These are phyloP conservation scores for Lactarius psammicola DNA, from an alignment of 768 basidiomycete species.

Conservation along the genomic window DNA sequence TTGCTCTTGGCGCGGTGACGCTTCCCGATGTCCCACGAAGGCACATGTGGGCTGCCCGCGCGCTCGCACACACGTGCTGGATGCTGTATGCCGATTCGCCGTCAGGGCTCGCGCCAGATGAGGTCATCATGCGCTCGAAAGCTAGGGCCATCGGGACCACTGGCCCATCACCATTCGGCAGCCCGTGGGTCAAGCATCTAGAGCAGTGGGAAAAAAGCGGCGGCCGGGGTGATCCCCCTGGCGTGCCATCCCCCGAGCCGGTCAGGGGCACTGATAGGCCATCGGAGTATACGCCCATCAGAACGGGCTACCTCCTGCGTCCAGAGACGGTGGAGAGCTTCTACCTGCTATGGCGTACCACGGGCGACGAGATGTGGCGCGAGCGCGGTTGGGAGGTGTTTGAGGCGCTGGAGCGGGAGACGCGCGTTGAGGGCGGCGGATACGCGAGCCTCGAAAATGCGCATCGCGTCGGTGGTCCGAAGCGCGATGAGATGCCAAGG, in stretches of 20 bases:
- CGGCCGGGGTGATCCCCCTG: conserved; percentile 17
- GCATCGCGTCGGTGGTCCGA: conserved; percentile 38
- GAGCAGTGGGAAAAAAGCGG: conserved; percentile 28
- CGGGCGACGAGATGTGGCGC: conserved; percentile 67
- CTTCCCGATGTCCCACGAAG: conserved; percentile 56
- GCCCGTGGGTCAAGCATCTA: conserved; percentile 22
- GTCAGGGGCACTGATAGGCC: neutral
- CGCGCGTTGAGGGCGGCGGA: conserved; percentile 53
- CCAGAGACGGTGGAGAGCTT: conserved; percentile 76
- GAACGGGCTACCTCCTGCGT: conserved; percentile 54
- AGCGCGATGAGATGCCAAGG: conserved; percentile 70
- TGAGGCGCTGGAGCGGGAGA: conserved; percentile 58
- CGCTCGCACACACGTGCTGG: conserved; percentile 72
- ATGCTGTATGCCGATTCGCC: conserved; percentile 69
- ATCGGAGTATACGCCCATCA: conserved; percentile 54
- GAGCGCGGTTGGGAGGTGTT: conserved; percentile 71
- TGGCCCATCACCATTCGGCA: conserved; percentile 16
- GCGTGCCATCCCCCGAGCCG: neutral
- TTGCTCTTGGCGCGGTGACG: conserved; percentile 68
- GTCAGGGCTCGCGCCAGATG: conserved; percentile 69
- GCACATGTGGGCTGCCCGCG: conserved; percentile 75
- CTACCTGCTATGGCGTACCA: conserved; percentile 68
- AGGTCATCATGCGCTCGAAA: conserved; percentile 36
- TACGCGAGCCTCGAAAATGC: conserved; percentile 60
- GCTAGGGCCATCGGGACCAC: too few relatives aligned